Percentiles rank a stretch among this genome's conserved stretches.
These are phyloP conservation scores for Trichoderma simmonsii DNA, from an alignment of 2,329 filamentous ascomycete species.

Conservation along the genomic window DNA sequence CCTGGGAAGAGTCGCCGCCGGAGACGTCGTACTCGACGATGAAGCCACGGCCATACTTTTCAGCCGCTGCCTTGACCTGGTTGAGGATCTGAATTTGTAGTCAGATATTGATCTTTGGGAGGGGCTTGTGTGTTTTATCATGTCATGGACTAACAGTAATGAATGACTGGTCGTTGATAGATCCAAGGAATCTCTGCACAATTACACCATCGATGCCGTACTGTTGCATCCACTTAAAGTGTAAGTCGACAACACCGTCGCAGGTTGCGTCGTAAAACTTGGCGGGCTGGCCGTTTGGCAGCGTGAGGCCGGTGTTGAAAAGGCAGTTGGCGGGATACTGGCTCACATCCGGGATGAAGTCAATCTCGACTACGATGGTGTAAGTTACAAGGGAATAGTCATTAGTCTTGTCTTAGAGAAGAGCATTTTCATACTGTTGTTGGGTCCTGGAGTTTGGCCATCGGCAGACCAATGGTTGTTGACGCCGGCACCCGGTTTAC, in stretches of 20 bases:
- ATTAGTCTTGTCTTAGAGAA: not conserved
- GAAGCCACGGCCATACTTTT: conserved; percentile 16
- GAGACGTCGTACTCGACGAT: conserved; percentile 16
- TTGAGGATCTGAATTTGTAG: not conserved
- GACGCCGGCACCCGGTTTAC: conserved; percentile 12
- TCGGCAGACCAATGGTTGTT: conserved; percentile 16
- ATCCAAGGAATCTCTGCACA: conserved; percentile 5
- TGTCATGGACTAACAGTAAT: conserved; percentile 1
- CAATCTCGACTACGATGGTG: conserved; percentile 1
- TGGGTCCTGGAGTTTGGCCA: conserved; percentile 12
- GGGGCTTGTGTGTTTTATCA: not conserved
- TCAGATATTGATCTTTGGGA: not conserved
- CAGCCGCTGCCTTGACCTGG: conserved; percentile 10
- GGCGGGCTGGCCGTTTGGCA: conserved; percentile 12
- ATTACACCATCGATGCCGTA: conserved; percentile 13
- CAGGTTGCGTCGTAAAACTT: conserved; percentile 11
- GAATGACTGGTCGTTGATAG: not conserved
- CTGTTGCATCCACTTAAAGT: conserved; percentile 16
- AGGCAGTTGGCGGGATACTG: conserved; percentile 13
- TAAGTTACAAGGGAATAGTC: not conserved
- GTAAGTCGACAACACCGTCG: conserved; percentile 7
- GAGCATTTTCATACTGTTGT: not conserved
- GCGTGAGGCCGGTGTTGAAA: conserved; percentile 8
- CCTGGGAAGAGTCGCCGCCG: conserved; percentile 7
- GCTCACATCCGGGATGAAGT: conserved; percentile 14